These are phyloP conservation scores for Macadamia tetraphylla DNA, from an alignment of 164 flowering plant species.

Conservation along the genomic window DNA sequence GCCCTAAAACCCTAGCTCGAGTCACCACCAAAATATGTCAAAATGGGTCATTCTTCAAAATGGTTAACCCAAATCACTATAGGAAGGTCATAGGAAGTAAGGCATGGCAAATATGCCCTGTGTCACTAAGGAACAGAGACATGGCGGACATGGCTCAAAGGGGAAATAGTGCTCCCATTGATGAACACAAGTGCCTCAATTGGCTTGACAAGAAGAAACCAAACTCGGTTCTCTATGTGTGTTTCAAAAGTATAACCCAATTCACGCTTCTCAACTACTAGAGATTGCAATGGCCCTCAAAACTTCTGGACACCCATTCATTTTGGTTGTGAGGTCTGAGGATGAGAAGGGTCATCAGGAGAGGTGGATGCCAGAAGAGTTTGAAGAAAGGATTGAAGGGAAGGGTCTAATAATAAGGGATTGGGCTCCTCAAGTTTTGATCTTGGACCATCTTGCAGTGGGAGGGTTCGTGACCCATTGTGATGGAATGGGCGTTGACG, in stretches of 20 bases:
- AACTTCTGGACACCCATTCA: background rate
- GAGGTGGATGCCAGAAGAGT: background rate
- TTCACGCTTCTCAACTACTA: background rate
- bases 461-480: conserved; percentile 30
- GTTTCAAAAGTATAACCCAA: background rate
- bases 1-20: too few species aligned
- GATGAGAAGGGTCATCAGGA: background rate
- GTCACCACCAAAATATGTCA: too few species aligned
- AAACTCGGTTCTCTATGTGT: background rate
- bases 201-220: background rate
- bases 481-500: conserved; percentile 24
- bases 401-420: conserved; percentile 18
- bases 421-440: conserved; percentile 26
- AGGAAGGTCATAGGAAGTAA: too few species aligned
- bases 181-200: background rate
- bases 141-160: too few species aligned
- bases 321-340: background rate
- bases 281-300: background rate
- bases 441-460: conserved; percentile 21
- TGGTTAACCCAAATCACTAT: too few species aligned
- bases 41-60: too few species aligned
- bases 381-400: too few species aligned
- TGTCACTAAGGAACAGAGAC: too few species aligned
- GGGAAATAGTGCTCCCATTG: background rate
- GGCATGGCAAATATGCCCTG: too few species aligned